Evolutionary conservation across 805 yeast species (phyloP).

Genomic region (Saturnispora halmiae): DNA sequence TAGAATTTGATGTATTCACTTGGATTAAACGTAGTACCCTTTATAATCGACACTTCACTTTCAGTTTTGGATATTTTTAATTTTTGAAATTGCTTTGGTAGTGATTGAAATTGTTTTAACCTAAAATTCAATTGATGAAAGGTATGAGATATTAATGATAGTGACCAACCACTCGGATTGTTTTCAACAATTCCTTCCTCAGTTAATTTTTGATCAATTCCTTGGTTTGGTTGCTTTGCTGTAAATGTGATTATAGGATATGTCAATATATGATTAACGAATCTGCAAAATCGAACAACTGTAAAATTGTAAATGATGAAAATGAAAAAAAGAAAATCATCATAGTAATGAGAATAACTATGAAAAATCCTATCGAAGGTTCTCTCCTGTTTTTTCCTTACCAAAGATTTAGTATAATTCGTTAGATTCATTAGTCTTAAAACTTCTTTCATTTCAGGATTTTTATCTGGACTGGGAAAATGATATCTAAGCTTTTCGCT

Average conservation of each 20-base stretch:
- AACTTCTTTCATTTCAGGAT: slow-evolving; percentile 20
- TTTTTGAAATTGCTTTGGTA: slow-evolving; percentile 70
- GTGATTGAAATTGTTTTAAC: slow-evolving; percentile 61
- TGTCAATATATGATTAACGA: slow-evolving; percentile 10
- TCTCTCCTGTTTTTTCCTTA: slow-evolving; percentile 8
- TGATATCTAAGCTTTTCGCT: slow-evolving; percentile 25
- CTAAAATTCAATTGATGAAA: slow-evolving; percentile 75
- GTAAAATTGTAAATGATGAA: slow-evolving; percentile 7
- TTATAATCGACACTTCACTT: slow-evolving; percentile 32
- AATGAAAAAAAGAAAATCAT: slow-evolving; percentile 4
- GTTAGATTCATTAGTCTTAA: slow-evolving; percentile 27
- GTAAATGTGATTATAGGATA: slow-evolving; percentile 12
- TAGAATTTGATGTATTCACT: slow-evolving; percentile 68
- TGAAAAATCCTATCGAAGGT: neutral
- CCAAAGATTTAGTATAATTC: slow-evolving; percentile 20
- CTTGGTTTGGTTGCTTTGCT: slow-evolving; percentile 5
- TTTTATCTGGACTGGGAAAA: slow-evolving; percentile 7
- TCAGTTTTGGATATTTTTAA: slow-evolving; percentile 32
- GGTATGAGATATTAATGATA: slow-evolving; percentile 24
- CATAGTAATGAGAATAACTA: neutral
- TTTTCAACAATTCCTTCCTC: neutral
- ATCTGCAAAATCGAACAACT: slow-evolving; percentile 11
- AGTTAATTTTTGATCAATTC: neutral
- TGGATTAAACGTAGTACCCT: slow-evolving; percentile 31
- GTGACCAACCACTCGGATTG: slow-evolving; percentile 5